Conservation (phyloP, 148 eudicot genomes). For the Bassia scoparia region DNA sequence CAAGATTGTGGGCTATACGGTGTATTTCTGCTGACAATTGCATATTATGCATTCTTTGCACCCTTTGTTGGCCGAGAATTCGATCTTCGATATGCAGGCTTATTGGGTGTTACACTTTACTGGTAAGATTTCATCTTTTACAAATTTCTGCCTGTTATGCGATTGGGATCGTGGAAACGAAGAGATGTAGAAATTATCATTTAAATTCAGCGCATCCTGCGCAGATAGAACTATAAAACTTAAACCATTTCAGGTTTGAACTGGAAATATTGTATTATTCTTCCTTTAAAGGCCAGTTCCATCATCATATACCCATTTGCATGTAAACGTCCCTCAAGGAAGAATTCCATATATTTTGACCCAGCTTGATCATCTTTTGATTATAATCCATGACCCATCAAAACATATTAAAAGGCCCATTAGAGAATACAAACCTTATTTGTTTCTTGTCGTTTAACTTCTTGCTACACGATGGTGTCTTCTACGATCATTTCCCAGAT, state of each 20-base stretch:
- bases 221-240: background rate
- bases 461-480: background rate
- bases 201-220: background rate
- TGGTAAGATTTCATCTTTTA: conserved; percentile 47
- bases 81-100: conserved; percentile 63
- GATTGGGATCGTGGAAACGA: background rate
- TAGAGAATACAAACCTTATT: background rate
- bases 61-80: conserved; percentile 75
- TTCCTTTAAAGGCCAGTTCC: background rate
- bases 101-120: conserved; percentile 62
- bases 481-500: background rate
- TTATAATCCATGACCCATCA: background rate
- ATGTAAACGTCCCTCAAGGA: background rate
- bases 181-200: background rate
- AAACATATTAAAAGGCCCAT: background rate
- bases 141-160: background rate
- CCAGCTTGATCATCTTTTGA: background rate
- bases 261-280: background rate
- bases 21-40: conserved; percentile 73
- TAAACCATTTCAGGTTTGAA: background rate
- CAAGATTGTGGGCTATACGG: conserved; percentile 93
- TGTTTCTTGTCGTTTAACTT: background rate
- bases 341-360: background rate
- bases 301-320: background rate
- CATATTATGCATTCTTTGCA: conserved; percentile 81